Percentiles rank a stretch among this genome's conserved stretches.
These are phyloP conservation scores for Calophaca sinica DNA, from an alignment of 306 rosid species.

Conservation along the genomic window DNA sequence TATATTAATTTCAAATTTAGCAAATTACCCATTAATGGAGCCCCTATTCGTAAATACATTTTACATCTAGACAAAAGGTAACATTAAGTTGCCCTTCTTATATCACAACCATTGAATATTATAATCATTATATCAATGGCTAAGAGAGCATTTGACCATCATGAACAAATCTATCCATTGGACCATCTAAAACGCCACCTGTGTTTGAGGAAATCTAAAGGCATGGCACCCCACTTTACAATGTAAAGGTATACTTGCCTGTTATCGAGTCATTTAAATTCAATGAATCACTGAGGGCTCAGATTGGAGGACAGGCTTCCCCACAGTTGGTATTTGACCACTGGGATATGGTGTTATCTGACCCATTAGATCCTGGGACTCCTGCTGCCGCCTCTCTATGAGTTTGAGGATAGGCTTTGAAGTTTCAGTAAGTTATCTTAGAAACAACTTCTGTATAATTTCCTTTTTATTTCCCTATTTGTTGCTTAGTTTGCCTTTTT, in stretches of 20 bases:
- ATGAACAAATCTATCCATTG: too few species aligned
- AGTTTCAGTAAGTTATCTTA: conserved; percentile 5
- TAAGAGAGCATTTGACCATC: too few species aligned
- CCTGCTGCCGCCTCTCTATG: conserved; percentile 67
- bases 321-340: conserved; percentile 79
- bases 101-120: too few species aligned
- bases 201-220: conserved; percentile 68
- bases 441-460: neutral
- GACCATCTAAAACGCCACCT: too few species aligned
- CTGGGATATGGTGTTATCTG: conserved; percentile 76
- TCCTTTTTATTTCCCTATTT: too few species aligned
- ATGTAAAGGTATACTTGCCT: conserved; percentile 66
- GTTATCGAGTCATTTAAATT: conserved; percentile 68
- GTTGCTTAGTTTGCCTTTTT: too few species aligned
- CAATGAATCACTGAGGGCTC: conserved; percentile 62
- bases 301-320: conserved; percentile 68
- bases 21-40: too few species aligned
- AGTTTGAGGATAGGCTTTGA: conserved; percentile 67
- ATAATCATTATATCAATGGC: too few species aligned
- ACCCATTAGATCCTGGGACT: conserved; percentile 68
- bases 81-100: too few species aligned
- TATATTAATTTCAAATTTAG: too few species aligned
- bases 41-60: too few species aligned
- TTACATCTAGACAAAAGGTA: too few species aligned
- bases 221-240: conserved; percentile 68